Evolutionary conservation across 208 protist species (phyloP), one percentile per base, ranked within the genome.

Genomic region (Leishmania tropica): DNA sequence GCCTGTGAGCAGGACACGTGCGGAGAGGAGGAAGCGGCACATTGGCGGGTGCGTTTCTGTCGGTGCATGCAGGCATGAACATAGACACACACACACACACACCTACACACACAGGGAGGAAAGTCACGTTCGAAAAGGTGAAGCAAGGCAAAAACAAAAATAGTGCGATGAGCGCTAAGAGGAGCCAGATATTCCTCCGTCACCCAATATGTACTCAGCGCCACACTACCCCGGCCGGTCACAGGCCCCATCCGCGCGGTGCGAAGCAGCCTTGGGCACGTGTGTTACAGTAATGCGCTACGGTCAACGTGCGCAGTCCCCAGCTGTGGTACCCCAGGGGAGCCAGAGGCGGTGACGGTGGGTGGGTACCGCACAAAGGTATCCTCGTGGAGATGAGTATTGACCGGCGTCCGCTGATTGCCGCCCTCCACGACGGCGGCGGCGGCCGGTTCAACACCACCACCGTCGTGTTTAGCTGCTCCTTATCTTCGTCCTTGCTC

Each of bases 331-430:
- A 76, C 48, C 7, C 73, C 73, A 64, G 81, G 71, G 6, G 76
- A 68, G 47, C 70, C 37, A 15, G 51, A 31, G 31, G 48, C 47
- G 17, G 70, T 75, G 19, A 28, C 24, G 73, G 15, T 58, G 3
- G 35, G 54, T 31, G 62, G 78, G 48, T 80, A 80, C 45, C 75
- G 71, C 54, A 83, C 42, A 80, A 80, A 80, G 21, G 77, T 79
- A 60, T 80, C 71, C 56, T 85, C 78, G 62, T 58, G 64, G 10
- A 81, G 71, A 42, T 81, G 78, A 54, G 79, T 85, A 53, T 82
- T 79, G 19, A n/a, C 70, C 10, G 64, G 77, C 17, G 64, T 76
- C n/a, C 13, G 54, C 31, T 75, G 62, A 78, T 85, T 77, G 47
- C 0, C 56, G 24, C 60, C 58, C 28, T 75, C 76, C 42, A 7